Evolutionary conservation across 2,329 filamentous ascomycete genomes (phyloP).

Genomic region (Bipolaris bicolor): DNA sequence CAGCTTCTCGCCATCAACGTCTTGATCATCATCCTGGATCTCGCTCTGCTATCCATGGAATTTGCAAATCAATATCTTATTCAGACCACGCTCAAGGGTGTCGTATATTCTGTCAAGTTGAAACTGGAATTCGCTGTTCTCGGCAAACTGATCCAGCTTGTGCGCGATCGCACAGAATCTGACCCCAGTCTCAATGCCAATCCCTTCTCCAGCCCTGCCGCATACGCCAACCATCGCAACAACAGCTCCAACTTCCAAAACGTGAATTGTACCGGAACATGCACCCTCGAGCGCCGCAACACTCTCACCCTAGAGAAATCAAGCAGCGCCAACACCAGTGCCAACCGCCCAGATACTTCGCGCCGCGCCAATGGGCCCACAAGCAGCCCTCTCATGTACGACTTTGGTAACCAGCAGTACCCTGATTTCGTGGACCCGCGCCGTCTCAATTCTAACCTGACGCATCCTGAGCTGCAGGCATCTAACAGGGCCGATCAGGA

Average conservation of each 20-base stretch:
- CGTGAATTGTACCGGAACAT: neutral
- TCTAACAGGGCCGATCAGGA: neutral
- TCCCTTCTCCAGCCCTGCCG: neutral
- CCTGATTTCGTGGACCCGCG: constrained; percentile 41
- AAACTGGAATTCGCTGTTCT: constrained; percentile 65
- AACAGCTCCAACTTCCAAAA: neutral
- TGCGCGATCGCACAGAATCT: constrained; percentile 29
- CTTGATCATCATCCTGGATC: constrained; percentile 44
- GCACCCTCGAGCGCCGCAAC: constrained; percentile 13
- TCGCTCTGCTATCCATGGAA: constrained; percentile 37
- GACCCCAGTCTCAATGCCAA: constrained; percentile 26
- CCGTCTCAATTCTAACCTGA: constrained; percentile 28
- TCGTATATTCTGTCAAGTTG: constrained; percentile 56
- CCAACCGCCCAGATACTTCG: neutral
- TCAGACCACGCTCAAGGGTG: constrained; percentile 49
- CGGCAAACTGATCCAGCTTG: constrained; percentile 51
- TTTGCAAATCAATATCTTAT: constrained; percentile 45
- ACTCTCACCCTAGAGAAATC: constrained; percentile 28
- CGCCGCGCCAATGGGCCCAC: neutral
- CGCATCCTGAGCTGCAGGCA: neutral
- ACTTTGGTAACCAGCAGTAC: constrained; percentile 19
- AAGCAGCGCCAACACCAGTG: constrained; percentile 18
- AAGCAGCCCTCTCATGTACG: constrained; percentile 11
- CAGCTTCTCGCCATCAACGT: constrained; percentile 45
- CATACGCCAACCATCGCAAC: neutral